These are phyloP conservation scores for Trichophyton simii DNA, from an alignment of 2,329 filamentous ascomycete species.

Conservation along the genomic window DNA sequence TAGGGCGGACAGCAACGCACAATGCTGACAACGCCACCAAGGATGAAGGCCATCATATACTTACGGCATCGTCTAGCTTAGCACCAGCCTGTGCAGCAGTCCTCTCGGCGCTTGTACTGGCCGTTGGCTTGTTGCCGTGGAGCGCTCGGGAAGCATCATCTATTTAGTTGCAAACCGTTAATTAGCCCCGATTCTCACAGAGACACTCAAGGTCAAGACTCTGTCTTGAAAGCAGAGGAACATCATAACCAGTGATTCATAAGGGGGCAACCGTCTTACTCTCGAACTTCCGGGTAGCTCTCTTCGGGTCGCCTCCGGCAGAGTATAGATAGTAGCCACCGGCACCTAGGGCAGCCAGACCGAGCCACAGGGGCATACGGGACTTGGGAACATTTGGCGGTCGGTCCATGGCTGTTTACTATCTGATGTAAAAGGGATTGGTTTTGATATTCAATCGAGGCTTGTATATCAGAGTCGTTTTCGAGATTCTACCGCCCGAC, in stretches of 20 bases:
- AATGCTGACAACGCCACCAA: not conserved
- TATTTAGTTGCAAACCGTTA: slow-evolving; percentile 27
- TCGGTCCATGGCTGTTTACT: not conserved
- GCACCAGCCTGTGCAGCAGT: slow-evolving; percentile 50
- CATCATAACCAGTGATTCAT: not conserved
- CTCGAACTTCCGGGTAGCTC: slow-evolving; percentile 76
- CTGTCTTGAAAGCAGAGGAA: slow-evolving; percentile 9
- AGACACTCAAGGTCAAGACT: not conserved
- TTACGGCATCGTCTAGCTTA: slow-evolving; percentile 57
- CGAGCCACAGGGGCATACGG: slow-evolving; percentile 27
- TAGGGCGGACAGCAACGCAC: too few species aligned
- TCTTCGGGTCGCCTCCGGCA: slow-evolving; percentile 67
- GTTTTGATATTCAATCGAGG: not conserved
- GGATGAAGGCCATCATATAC: slow-evolving; percentile 21
- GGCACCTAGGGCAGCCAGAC: slow-evolving; percentile 52
- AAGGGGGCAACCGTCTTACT: slow-evolving; percentile 41
- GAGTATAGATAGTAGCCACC: slow-evolving; percentile 84
- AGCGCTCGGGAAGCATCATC: slow-evolving; percentile 63
- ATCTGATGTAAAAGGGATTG: not conserved
- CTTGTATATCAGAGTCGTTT: not conserved
- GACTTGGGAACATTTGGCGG: slow-evolving; percentile 20
- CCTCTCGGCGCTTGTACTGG: slow-evolving; percentile 39
- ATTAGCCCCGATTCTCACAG: not conserved
- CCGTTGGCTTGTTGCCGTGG: slow-evolving; percentile 45
- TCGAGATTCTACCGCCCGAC: not conserved